These are phyloP conservation scores for Cryptococcus deneoformans DNA, from an alignment of 1,284 basidiomycete genomes.

Conservation along the genomic window DNA sequence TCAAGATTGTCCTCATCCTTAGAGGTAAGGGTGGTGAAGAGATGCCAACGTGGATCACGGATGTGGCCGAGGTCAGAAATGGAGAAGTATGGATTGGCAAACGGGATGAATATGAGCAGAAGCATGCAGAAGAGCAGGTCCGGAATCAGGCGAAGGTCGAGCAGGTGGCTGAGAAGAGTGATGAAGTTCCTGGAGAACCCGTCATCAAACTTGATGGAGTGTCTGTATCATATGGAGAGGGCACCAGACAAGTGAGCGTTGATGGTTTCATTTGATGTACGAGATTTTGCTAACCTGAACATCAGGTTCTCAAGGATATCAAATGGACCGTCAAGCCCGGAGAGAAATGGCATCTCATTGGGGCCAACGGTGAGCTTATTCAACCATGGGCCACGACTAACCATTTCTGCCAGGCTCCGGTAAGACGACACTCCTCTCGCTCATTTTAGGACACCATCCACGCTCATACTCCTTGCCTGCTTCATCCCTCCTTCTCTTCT, in stretches of 20 bases:
- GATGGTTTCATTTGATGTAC: neutral
- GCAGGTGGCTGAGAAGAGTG: slow-evolving; percentile 49
- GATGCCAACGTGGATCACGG: slow-evolving; percentile 77
- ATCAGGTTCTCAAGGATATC: slow-evolving; percentile 67
- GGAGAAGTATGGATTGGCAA: slow-evolving; percentile 55
- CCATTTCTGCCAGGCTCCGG: slow-evolving; percentile 62
- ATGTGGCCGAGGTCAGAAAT: slow-evolving; percentile 60
- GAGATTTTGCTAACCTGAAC: neutral
- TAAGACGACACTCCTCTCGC: slow-evolving; percentile 90
- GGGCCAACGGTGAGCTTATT: slow-evolving; percentile 65
- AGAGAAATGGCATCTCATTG: slow-evolving; percentile 82
- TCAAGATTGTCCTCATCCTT: slow-evolving; percentile 70
- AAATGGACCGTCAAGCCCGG: slow-evolving; percentile 76
- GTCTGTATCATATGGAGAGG: slow-evolving; percentile 67
- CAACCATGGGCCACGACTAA: slow-evolving; percentile 31
- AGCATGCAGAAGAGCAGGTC: slow-evolving; percentile 5
- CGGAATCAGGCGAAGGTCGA: slow-evolving; percentile 52
- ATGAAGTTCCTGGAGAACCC: slow-evolving; percentile 36
- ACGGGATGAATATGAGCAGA: slow-evolving; percentile 50
- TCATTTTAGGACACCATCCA: slow-evolving; percentile 92
- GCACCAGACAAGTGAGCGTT: slow-evolving; percentile 49
- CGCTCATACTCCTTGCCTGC: slow-evolving; percentile 71
- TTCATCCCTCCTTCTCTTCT: slow-evolving; percentile 64
- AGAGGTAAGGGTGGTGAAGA: slow-evolving; percentile 66
- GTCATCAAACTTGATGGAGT: slow-evolving; percentile 65